A percentile compares a stretch with the other conserved stretches of the same genome.
phyloP scores from a whole-genome alignment of 306 rosid genomes.

The Bauhinia variegata region DNA sequence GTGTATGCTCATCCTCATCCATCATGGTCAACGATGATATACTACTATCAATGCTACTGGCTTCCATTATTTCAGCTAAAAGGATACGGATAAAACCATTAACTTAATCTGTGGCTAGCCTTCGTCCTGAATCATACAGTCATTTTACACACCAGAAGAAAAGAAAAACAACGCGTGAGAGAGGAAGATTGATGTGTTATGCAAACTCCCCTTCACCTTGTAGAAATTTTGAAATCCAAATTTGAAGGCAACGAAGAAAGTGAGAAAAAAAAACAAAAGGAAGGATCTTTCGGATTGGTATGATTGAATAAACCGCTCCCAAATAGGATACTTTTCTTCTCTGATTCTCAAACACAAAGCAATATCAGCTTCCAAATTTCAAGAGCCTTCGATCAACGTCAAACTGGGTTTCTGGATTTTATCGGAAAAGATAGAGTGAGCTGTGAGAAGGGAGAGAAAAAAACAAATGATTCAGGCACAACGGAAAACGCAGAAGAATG shows the following conservation, averaged over 20 bases:
- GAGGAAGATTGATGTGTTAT: constrained; percentile 15
- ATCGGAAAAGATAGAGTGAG: background rate
- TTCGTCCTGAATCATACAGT: constrained; percentile 11
- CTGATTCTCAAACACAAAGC: background rate
- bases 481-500: background rate
- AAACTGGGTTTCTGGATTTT: constrained; percentile 19
- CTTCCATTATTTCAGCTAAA: constrained; percentile 55
- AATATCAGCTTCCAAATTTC: too few relatives aligned
- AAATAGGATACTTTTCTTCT: constrained; percentile 38
- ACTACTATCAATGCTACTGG: constrained; percentile 45
- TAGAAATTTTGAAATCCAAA: constrained; percentile 3
- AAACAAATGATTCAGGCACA: constrained; percentile 16
- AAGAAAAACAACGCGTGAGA: background rate
- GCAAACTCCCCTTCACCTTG: constrained; percentile 13
- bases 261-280: constrained; percentile 5
- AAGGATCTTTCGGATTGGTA: constrained; percentile 22
- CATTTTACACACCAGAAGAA: background rate
- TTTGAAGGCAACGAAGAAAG: constrained; percentile 13
- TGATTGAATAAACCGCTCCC: constrained; percentile 14
- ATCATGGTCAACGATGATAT: constrained; percentile 53
- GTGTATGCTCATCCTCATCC: constrained; percentile 59
- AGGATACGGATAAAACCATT: background rate
- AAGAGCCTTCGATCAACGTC: constrained; percentile 33
- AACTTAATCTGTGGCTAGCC: background rate
- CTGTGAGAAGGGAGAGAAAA: background rate